Base-by-base conservation (phyloP, 495 filamentous ascomycete genomes). In the Aspergillus hancockii region DNA sequence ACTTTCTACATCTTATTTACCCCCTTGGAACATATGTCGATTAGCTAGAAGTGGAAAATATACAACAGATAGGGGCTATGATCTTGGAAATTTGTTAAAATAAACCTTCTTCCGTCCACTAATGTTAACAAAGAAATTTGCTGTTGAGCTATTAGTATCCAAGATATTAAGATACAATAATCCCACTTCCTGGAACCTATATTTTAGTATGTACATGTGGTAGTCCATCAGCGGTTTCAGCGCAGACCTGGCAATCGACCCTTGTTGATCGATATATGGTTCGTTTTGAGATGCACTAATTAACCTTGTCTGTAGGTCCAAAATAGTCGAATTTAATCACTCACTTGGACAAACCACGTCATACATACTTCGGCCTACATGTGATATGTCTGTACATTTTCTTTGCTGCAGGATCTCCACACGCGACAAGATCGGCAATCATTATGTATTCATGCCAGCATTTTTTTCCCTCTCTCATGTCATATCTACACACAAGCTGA, bases 311-410 rank as follows among this genome's bases (percentile, higher is more conserved):
- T 43, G n/a, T 43, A 9, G 18, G 40, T 43, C 40, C 32, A 9
- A 2, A 36, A 9, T 36, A 43, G 14, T 2, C 40, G 10, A 19
- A 43, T 18, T 43, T 18, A 21, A 12, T 43, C 14, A 19, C 8
- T 14, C 14, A 18, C 6, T 12, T 8, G 6, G 40, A 19, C 40
- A 21, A n/a, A 18, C 14, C 40, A 43, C 40, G n/a, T 43, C 40
- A 43, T 43, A 43, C 40, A n/a, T 43, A 19, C 40, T 18, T 21
- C 40, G 19, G 16, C 6, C 40, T 4, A 43, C 40, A 43, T 43
- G 40, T 43, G 40, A 43, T 43, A 43, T 43, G 40, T 43, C 40
- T 14, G n/a, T 43, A n/a, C 40, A 43, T 18, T 43, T 43, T 43
- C 40, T 43, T 43, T 43, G n/a, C 40, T 43, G 40, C 40, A 43